Evolutionary conservation across 2,329 filamentous ascomycete species (phyloP), one percentile per base, ranked within the genome.

Genomic region (Alternaria panax): DNA sequence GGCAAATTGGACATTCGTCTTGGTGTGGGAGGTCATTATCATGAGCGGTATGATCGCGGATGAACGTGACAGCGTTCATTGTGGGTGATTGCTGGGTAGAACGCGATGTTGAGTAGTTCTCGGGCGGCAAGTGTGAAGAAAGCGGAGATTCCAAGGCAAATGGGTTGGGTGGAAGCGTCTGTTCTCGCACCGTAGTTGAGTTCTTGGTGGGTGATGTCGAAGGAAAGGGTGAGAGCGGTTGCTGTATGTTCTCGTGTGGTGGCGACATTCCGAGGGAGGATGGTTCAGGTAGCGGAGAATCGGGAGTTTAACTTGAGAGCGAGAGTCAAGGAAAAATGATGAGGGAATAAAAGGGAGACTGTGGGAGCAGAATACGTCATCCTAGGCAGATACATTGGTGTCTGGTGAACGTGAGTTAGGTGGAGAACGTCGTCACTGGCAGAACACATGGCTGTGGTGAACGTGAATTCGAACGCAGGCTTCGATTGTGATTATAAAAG

Each of bases 1-100:
- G 59, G 22, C 68, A 72, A 16, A 73, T 67, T 11, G 64, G 54
- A 20, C 70, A 72, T 20, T 68, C 65, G 7, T 64, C 61, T 0
- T 18, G 18, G 6, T 14, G 4, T 5, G 60, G 32, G 5, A 32
- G 20, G 20, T 46, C 16, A 9, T 9, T 25, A 7, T 52, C 53
- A 1, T 27, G 7, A n/a, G 42, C 34, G 12, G 56, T 62, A 30
- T 64, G 51, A 1, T 40, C 12, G 27, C 20, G 12, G 22, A 60
- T 30, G 28, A 66, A 66, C 3, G 18, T 14, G 1, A 20, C n/a
- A 12, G 38, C 36, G 50, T 18, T 40, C 34, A 40, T 52, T 6
- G 25, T 22, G 28, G 9, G 18, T 0, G 2, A 16, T 42, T 34
- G 14, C 12, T 24, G 12, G 20, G 5, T 41, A 24, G 1, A 24